phyloP scores from a whole-genome alignment of 2,329 filamentous ascomycete species.

The Penicillium sp. region DNA sequence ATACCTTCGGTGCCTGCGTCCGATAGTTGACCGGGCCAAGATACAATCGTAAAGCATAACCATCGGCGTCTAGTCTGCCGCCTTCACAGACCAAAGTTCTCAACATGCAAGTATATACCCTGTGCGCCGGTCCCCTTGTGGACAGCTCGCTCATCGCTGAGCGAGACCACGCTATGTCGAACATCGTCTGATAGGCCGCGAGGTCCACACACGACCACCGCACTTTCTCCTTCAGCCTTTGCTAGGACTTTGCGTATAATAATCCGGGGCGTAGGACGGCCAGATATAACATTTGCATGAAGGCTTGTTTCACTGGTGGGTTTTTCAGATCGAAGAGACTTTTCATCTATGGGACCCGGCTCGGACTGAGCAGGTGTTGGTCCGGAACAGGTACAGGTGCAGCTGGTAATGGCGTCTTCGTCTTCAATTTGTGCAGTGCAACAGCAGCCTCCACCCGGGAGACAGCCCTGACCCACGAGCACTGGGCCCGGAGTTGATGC shows the following conservation, averaged over 20 bases:
- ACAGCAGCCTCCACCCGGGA: constrained; percentile 45
- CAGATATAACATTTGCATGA: constrained; percentile 41
- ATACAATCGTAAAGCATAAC: neutral
- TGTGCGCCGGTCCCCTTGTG: constrained; percentile 67
- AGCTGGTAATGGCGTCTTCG: constrained; percentile 41
- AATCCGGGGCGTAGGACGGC: constrained; percentile 52
- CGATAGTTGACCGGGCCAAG: too few relatives aligned
- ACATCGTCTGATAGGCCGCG: constrained; percentile 55
- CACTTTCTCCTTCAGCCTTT: constrained; percentile 60
- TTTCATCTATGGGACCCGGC: constrained; percentile 7
- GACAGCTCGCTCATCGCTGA: constrained; percentile 65
- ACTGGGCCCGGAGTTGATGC: constrained; percentile 8
- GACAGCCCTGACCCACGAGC: constrained; percentile 19
- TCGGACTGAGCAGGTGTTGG: constrained; percentile 16
- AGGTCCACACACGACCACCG: constrained; percentile 63
- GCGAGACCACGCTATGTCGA: constrained; percentile 52
- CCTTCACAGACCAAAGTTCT: constrained; percentile 53
- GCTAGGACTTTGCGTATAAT: constrained; percentile 59
- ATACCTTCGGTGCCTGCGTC: too few relatives aligned
- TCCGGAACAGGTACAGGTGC: constrained; percentile 39
- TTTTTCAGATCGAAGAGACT: neutral
- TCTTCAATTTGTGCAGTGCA: constrained; percentile 51
- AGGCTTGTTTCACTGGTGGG: neutral
- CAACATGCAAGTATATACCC: constrained; percentile 61
- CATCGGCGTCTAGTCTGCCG: neutral